A percentile compares a stretch with the other conserved stretches of the same genome.
Conservation (phyloP, 179 eudicot genomes). For the Gypsophila paniculata region DNA sequence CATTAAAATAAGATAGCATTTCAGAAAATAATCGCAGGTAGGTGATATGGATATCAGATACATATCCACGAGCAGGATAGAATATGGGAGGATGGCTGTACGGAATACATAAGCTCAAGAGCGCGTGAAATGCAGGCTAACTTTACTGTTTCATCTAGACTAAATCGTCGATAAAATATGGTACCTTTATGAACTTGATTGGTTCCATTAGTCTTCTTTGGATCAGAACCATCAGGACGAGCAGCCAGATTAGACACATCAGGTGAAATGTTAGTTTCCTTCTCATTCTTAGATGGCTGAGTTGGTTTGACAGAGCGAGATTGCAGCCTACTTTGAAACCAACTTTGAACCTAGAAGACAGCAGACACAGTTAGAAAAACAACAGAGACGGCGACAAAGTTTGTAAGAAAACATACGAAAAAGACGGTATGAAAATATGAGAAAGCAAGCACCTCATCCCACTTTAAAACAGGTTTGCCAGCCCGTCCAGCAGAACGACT, state of each 20-base stretch:
- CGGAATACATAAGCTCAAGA: neutral
- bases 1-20: neutral
- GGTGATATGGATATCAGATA: neutral
- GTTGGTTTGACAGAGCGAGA: constrained; percentile 29
- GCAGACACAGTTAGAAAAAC: constrained; percentile 11
- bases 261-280: constrained; percentile 21
- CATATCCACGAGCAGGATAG: neutral
- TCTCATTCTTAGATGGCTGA: constrained; percentile 31
- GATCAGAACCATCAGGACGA: constrained; percentile 25
- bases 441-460: constrained; percentile 55
- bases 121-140: neutral
- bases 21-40: neutral
- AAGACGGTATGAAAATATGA: neutral
- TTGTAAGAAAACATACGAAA: constrained; percentile 7
- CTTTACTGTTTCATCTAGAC: neutral
- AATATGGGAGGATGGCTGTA: no score
- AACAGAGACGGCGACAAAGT: constrained; percentile 1
- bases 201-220: constrained; percentile 27
- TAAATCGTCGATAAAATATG: constrained; percentile 5
- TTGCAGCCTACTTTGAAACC: constrained; percentile 52
- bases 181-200: constrained; percentile 32
- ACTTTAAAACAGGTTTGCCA: constrained; percentile 69
- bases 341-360: constrained; percentile 54
- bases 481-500: constrained; percentile 76
- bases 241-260: constrained; percentile 26